Percentiles rank a stretch among this genome's conserved stretches.
These are phyloP conservation scores for Termitomyces heimii DNA, from an alignment of 768 basidiomycete genomes.

Conservation along the genomic window DNA sequence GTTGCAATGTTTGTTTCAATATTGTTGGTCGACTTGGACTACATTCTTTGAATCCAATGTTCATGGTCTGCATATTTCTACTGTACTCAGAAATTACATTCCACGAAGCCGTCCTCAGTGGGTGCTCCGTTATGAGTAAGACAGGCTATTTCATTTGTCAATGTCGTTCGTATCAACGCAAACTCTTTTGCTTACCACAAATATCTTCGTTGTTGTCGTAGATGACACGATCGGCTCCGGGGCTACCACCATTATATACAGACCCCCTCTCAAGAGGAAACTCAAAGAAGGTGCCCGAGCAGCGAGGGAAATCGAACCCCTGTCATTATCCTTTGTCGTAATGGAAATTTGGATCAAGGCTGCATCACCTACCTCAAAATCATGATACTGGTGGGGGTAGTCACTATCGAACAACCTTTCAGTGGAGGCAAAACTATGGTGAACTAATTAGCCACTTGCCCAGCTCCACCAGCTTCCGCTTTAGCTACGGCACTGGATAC, in stretches of 20 bases:
- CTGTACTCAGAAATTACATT: conserved; percentile 17
- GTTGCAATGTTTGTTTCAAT: not conserved
- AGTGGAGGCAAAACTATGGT: not conserved
- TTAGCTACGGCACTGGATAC: conserved; percentile 14
- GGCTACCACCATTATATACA: conserved; percentile 19
- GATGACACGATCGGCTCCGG: conserved; percentile 24
- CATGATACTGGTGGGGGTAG: conserved; percentile 21
- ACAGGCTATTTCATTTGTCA: conserved; percentile 16
- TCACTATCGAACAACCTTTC: conserved; percentile 6
- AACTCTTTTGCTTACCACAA: conserved; percentile 17
- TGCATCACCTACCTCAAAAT: conserved; percentile 17
- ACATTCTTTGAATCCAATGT: not conserved
- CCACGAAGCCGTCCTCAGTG: conserved; percentile 18
- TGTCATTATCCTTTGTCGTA: not conserved
- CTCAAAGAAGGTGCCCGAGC: conserved; percentile 20
- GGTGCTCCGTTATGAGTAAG: conserved; percentile 23
- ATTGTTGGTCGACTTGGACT: not conserved
- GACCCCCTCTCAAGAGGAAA: conserved; percentile 18
- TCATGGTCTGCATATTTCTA: not conserved
- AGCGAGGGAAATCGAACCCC: conserved; percentile 20
- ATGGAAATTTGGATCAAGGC: not conserved
- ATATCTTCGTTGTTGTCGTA: conserved; percentile 19
- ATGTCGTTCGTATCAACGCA: not conserved
- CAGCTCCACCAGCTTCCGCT: conserved; percentile 17
- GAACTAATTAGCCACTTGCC: conserved; percentile 5